phyloP scores from a whole-genome alignment of 2,329 filamentous ascomycete species.

The Sporothrix globosa region DNA sequence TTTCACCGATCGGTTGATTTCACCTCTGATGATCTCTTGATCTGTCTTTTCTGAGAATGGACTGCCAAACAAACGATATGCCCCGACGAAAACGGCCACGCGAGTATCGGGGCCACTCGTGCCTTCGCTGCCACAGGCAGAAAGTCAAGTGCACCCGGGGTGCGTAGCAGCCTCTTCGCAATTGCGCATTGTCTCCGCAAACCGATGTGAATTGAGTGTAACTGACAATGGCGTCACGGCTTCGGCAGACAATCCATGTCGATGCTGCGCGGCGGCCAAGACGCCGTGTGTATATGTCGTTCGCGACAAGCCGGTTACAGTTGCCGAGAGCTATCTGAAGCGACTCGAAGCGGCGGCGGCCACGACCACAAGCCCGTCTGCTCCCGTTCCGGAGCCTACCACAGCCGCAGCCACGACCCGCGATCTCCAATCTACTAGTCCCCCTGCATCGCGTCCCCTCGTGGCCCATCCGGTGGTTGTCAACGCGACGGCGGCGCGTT shows the following conservation, averaged over 20 bases:
- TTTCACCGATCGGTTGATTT: not conserved
- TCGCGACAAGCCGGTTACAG: constrained; percentile 9
- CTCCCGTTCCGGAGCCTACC: no score
- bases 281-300: constrained; percentile 25
- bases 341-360: constrained; percentile 8
- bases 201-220: no score
- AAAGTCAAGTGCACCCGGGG: constrained; percentile 29
- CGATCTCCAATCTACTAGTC: no score
- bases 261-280: constrained; percentile 21
- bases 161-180: not conserved
- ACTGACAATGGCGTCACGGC: not conserved
- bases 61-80: constrained; percentile 5
- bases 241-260: constrained; percentile 7
- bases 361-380: no score
- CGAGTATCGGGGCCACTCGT: constrained; percentile 29
- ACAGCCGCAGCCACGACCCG: no score
- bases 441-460: no score
- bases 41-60: no score
- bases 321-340: constrained; percentile 25
- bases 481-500: constrained; percentile 9
- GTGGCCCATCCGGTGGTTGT: constrained; percentile 2
- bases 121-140: constrained; percentile 30
- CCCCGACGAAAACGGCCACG: not conserved
- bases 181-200: not conserved
- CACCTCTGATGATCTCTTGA: no score